Percentiles rank a stretch among this genome's conserved stretches.
Conservation (phyloP, 2,329 filamentous ascomycete genomes). For the Aspergillus sp. region DNA sequence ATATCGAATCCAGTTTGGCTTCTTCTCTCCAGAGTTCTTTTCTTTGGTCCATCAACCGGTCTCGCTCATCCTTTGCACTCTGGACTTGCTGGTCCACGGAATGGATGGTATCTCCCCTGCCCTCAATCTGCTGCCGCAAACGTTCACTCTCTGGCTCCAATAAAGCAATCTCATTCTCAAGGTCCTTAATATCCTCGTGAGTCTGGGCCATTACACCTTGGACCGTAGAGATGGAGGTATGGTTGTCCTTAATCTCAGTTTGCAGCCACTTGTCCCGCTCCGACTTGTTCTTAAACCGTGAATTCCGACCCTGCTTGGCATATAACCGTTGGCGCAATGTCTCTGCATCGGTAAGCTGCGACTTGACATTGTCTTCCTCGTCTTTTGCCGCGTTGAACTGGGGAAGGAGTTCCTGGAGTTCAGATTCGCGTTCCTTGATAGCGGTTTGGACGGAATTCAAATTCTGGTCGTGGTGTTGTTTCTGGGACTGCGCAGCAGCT, state of each 20-base stretch:
- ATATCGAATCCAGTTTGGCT: constrained; percentile 72
- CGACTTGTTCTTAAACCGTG: constrained; percentile 78
- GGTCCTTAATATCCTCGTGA: constrained; percentile 68
- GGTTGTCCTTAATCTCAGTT: constrained; percentile 72
- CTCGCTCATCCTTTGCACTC: constrained; percentile 68
- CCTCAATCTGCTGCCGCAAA: constrained; percentile 66
- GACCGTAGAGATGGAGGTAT: constrained; percentile 67
- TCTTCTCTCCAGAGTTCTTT: constrained; percentile 85
- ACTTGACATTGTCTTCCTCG: constrained; percentile 63
- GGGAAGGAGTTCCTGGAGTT: constrained; percentile 69
- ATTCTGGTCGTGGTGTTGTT: constrained; percentile 63
- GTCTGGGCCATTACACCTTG: constrained; percentile 80
- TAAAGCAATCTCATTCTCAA: constrained; percentile 63
- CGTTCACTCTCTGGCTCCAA: constrained; percentile 66
- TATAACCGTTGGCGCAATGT: constrained; percentile 71
- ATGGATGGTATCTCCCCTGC: constrained; percentile 68
- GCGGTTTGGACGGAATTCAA: constrained; percentile 64
- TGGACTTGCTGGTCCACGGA: constrained; percentile 67
- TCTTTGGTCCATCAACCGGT: constrained; percentile 75
- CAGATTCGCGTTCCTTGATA: constrained; percentile 68
- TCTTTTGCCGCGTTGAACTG: constrained; percentile 66
- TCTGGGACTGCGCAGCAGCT: constrained; percentile 66
- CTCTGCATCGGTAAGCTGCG: constrained; percentile 69
- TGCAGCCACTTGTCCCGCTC: constrained; percentile 81
- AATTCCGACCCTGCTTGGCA: constrained; percentile 83